These are phyloP conservation scores for Vigna unguiculata DNA, from an alignment of 306 rosid genomes.

Conservation along the genomic window DNA sequence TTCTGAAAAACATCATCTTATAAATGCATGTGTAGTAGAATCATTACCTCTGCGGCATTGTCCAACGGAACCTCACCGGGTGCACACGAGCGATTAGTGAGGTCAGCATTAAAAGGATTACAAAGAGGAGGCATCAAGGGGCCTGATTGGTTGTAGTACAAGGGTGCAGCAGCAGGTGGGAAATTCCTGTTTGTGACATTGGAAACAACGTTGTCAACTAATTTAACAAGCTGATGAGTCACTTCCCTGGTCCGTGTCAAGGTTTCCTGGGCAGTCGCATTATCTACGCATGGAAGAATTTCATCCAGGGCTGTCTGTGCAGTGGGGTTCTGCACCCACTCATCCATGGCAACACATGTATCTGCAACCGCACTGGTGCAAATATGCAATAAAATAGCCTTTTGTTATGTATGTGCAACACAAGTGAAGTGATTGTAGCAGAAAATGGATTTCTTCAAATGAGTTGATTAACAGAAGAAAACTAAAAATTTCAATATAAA, in stretches of 20 bases:
- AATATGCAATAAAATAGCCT: slow-evolving; percentile 40
- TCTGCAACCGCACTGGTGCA: slow-evolving; percentile 77
- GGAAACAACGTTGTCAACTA: slow-evolving; percentile 55
- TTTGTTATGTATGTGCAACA: background rate
- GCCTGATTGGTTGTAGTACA: slow-evolving; percentile 85
- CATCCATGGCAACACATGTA: slow-evolving; percentile 87
- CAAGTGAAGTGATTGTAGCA: slow-evolving; percentile 15
- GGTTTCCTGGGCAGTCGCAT: slow-evolving; percentile 77
- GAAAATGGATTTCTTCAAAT: slow-evolving; percentile 22
- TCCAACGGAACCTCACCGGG: slow-evolving; percentile 59
- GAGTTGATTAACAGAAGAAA: slow-evolving; percentile 6
- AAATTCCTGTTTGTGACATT: slow-evolving; percentile 54
- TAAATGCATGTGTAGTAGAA: no score
- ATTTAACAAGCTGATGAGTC: slow-evolving; percentile 52
- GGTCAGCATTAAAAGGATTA: slow-evolving; percentile 65
- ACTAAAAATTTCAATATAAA: slow-evolving; percentile 13
- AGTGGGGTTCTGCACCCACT: slow-evolving; percentile 86
- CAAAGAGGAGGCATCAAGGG: slow-evolving; percentile 74
- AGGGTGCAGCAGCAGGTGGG: slow-evolving; percentile 48
- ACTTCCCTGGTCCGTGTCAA: slow-evolving; percentile 64
- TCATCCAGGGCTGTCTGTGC: slow-evolving; percentile 89
- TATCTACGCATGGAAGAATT: slow-evolving; percentile 88
- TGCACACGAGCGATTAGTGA: slow-evolving; percentile 55
- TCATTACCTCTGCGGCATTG: slow-evolving; percentile 64
- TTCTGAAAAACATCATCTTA: background rate